phyloP scores from a whole-genome alignment of 2,329 filamentous ascomycete species.

The Phaeosphaeria sp. region DNA sequence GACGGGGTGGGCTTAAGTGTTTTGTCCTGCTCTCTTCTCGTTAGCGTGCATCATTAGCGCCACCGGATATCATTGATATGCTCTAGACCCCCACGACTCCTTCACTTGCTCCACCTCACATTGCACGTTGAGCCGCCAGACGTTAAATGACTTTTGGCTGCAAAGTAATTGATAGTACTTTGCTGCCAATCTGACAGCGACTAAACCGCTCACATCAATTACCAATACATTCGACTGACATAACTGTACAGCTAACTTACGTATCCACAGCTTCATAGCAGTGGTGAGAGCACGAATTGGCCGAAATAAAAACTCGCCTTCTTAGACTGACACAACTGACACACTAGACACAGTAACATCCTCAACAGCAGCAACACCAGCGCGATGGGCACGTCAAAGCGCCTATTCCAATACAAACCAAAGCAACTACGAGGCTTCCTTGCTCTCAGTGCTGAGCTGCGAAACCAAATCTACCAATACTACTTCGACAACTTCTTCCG shows the following conservation, averaged over 20 bases:
- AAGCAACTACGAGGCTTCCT: slow-evolving; percentile 34
- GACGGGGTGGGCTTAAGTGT: slow-evolving; percentile 26
- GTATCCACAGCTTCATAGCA: not conserved
- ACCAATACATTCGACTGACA: no score
- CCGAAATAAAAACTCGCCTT: not conserved
- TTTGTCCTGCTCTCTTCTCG: slow-evolving; percentile 31
- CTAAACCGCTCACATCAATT: not conserved
- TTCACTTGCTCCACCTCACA: slow-evolving; percentile 1
- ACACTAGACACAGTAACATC: not conserved
- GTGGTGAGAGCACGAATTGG: not conserved
- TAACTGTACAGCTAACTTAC: no score
- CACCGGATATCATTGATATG: not conserved
- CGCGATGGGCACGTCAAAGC: slow-evolving; percentile 15
- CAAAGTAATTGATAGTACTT: not conserved
- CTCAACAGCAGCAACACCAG: not conserved
- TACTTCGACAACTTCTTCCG: slow-evolving; percentile 37
- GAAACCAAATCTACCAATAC: slow-evolving; percentile 55
- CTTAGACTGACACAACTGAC: no score
- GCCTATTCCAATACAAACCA: slow-evolving; percentile 8
- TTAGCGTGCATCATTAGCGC: slow-evolving; percentile 23
- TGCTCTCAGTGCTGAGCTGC: slow-evolving; percentile 57
- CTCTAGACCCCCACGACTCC: not conserved
- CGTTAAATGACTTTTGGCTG: not conserved
- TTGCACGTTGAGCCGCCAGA: not conserved
- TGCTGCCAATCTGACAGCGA: slow-evolving; percentile 5